A percentile compares a stretch with the other conserved stretches of the same genome.
These are phyloP conservation scores for Nicotiana attenuata DNA, from an alignment of 257 asterid genomes.

Conservation along the genomic window DNA sequence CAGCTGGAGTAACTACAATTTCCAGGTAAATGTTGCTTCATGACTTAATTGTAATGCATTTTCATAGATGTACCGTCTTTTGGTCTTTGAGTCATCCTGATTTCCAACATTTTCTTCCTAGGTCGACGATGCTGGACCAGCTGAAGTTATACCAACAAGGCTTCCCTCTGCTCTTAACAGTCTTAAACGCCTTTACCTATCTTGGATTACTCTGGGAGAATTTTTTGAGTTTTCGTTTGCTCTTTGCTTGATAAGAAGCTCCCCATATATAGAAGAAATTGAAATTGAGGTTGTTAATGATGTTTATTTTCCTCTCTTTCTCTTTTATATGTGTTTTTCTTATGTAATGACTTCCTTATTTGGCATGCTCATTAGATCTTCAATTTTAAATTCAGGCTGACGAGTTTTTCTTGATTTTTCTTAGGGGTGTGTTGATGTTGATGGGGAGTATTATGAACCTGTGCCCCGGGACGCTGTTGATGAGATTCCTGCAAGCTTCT, in stretches of 20 bases:
- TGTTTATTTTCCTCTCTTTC: too few species aligned
- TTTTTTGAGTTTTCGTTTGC: too few species aligned
- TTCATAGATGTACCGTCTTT: background rate
- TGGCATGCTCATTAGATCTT: background rate
- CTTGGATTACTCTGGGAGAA: background rate
- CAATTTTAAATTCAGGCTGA: background rate
- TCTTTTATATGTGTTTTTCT: background rate
- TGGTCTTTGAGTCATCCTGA: background rate
- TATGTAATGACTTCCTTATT: background rate
- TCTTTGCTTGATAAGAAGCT: too few species aligned
- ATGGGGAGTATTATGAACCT: background rate
- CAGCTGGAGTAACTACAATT: background rate
- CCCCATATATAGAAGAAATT: too few species aligned
- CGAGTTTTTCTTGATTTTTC: background rate
- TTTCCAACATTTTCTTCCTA: background rate
- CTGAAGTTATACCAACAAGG: background rate
- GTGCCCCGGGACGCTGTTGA: background rate
- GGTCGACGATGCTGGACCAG: background rate
- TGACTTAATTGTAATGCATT: background rate
- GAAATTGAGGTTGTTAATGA: too few species aligned
- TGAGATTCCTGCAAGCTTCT: background rate
- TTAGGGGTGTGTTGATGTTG: background rate
- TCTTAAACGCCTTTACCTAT: background rate
- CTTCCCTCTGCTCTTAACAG: background rate
- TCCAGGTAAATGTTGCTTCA: background rate